These are phyloP conservation scores for Aspergillus sp. DNA, from an alignment of 2,329 filamentous ascomycete genomes.

Conservation along the genomic window DNA sequence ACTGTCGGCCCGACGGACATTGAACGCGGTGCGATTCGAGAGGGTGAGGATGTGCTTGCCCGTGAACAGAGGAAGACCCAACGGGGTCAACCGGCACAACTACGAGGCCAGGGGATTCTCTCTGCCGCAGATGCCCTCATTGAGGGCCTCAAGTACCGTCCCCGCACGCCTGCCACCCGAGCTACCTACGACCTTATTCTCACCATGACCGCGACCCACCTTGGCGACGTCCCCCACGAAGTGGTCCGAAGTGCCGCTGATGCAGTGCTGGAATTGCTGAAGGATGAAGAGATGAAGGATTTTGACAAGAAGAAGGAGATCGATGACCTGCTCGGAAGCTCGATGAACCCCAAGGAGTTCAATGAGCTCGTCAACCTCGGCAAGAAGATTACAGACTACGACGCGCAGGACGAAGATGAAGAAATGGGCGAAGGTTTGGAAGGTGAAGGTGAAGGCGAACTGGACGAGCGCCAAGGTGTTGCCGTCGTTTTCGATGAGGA, in stretches of 20 bases:
- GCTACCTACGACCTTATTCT: constrained; percentile 94
- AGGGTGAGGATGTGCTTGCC: constrained; percentile 80
- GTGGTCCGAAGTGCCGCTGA: constrained; percentile 93
- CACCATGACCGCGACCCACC: constrained; percentile 80
- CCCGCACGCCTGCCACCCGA: constrained; percentile 85
- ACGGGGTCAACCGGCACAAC: constrained; percentile 68
- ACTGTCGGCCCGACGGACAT: constrained; percentile 66
- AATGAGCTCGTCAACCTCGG: constrained; percentile 94
- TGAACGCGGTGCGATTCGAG: constrained; percentile 72
- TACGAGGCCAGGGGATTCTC: constrained; percentile 74
- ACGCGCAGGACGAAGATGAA: constrained; percentile 93
- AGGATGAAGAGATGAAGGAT: constrained; percentile 94
- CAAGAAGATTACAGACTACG: constrained; percentile 99
- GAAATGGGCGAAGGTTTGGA: constrained; percentile 72
- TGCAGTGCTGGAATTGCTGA: constrained; percentile 84
- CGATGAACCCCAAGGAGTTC: constrained; percentile 85
- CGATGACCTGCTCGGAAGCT: constrained; percentile 85
- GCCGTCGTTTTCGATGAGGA: constrained; percentile 96
- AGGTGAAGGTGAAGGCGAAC: constrained; percentile 69
- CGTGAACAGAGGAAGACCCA: constrained; percentile 87
- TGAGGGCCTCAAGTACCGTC: constrained; percentile 88
- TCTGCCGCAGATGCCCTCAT: constrained; percentile 83
- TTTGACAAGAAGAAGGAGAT: constrained; percentile 98
- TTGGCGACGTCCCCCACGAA: constrained; percentile 91
- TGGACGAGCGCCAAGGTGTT: constrained; percentile 93